These are phyloP conservation scores for Euphorbia lathyris DNA, from an alignment of 345 rosid genomes.

Conservation along the genomic window DNA sequence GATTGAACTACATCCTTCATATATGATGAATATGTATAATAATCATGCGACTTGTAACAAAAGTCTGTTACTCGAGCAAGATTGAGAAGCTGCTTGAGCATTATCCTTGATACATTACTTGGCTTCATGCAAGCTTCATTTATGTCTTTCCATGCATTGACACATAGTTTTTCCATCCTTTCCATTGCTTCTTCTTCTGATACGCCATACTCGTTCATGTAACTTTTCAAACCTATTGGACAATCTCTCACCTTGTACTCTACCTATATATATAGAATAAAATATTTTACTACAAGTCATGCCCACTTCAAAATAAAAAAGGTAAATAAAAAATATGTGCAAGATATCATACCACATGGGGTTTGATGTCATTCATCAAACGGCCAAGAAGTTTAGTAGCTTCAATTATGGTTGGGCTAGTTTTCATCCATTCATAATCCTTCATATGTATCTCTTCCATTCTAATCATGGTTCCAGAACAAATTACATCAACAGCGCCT, in stretches of 20 bases:
- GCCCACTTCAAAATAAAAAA: too few species aligned
- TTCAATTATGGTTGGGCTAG: neutral
- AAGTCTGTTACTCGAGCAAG: too few species aligned
- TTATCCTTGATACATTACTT: too few species aligned
- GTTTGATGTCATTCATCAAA: neutral
- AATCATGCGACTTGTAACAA: too few species aligned
- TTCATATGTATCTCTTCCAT: neutral
- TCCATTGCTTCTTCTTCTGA: constrained; percentile 6
- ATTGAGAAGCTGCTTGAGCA: too few species aligned
- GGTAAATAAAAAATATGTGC: too few species aligned
- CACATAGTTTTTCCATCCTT: neutral
- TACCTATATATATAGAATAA: neutral
- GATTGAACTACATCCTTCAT: too few species aligned
- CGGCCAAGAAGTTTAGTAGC: neutral
- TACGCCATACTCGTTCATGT: constrained; percentile 12
- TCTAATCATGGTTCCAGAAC: neutral
- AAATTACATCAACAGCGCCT: neutral
- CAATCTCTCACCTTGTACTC: constrained; percentile 4
- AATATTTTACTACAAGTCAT: too few species aligned
- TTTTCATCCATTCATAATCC: constrained; percentile 5
- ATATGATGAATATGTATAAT: too few species aligned
- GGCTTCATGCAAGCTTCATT: too few species aligned
- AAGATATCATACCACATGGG: neutral
- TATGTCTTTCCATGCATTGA: constrained; percentile 16
- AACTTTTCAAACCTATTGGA: neutral